Conservation (phyloP, 495 filamentous ascomycete species). For the Annulohypoxylon nitens region DNA sequence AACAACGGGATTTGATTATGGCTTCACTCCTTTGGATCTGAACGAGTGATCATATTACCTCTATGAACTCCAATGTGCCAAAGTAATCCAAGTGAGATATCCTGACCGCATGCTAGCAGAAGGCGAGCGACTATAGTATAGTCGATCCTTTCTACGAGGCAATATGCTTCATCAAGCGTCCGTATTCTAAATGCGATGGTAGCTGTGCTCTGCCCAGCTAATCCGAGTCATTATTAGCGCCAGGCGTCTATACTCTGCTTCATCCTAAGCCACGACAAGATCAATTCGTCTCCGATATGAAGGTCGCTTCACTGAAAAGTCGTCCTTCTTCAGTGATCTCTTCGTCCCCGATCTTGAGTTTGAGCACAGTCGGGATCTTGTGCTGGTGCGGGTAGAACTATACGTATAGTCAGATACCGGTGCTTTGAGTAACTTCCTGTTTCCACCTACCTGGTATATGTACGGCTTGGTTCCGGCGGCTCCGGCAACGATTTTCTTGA, state of each 20-base stretch:
- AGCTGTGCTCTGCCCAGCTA: slow-evolving; percentile 7
- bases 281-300: slow-evolving; percentile 73
- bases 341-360: slow-evolving; percentile 84
- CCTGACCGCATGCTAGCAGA: slow-evolving; percentile 31
- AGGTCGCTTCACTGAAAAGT: slow-evolving; percentile 88
- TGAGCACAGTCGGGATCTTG: slow-evolving; percentile 70
- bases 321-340: slow-evolving; percentile 80
- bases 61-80: slow-evolving; percentile 41
- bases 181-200: slow-evolving; percentile 8
- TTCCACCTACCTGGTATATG: slow-evolving; percentile 85
- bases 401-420: slow-evolving; percentile 18
- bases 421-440: background rate
- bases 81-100: slow-evolving; percentile 29
- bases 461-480: slow-evolving; percentile 94
- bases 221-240: slow-evolving; percentile 23
- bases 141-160: slow-evolving; percentile 3
- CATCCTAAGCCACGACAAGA: slow-evolving; percentile 19
- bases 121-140: slow-evolving; percentile 15
- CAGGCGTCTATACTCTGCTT: slow-evolving; percentile 24
- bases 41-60: slow-evolving; percentile 41
- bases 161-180: slow-evolving; percentile 14
- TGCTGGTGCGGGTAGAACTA: slow-evolving; percentile 76
- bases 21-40: slow-evolving; percentile 20
- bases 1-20: slow-evolving; percentile 28
- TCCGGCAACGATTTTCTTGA: slow-evolving; percentile 89